Conservation (phyloP, 768 basidiomycete species). For the Auricularia heimuer region DNA sequence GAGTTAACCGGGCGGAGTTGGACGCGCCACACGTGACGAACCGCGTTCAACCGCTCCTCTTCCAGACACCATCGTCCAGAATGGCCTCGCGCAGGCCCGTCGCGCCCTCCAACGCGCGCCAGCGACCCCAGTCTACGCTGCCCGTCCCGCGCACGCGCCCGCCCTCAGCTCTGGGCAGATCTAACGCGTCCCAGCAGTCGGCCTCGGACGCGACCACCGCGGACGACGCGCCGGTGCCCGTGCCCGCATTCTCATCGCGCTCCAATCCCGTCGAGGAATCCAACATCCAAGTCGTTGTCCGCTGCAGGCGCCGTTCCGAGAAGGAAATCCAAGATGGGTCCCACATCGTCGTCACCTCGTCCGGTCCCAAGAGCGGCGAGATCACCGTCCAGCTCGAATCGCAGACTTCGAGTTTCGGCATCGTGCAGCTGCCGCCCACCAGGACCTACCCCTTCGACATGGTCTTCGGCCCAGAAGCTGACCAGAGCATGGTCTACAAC, state of each 20-base stretch:
- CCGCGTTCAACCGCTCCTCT: not conserved
- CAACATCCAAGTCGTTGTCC: constrained; percentile 89
- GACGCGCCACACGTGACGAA: not conserved
- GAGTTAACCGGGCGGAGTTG: not conserved
- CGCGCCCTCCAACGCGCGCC: not conserved
- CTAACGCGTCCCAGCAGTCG: not conserved
- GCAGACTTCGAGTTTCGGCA: constrained; percentile 59
- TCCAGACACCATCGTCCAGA: not conserved
- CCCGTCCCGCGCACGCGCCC: not conserved
- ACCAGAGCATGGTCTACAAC: constrained; percentile 87
- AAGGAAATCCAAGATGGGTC: constrained; percentile 80
- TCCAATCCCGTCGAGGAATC: constrained; percentile 41
- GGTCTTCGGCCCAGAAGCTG: constrained; percentile 94
- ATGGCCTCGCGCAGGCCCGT: not conserved
- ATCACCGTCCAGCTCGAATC: constrained; percentile 73
- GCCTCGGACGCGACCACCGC: not conserved
- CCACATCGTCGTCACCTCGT: constrained; percentile 74
- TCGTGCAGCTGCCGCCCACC: constrained; percentile 63
- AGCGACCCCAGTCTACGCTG: not conserved
- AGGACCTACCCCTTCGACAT: constrained; percentile 90
- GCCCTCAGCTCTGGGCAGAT: not conserved
- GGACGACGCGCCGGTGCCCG: not conserved
- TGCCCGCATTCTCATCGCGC: not conserved
- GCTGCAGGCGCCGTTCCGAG: constrained; percentile 78
- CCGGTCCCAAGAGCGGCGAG: constrained; percentile 64